Base-by-base conservation (phyloP, 768 basidiomycete species). In the Kwoniella mangroviensis region DNA sequence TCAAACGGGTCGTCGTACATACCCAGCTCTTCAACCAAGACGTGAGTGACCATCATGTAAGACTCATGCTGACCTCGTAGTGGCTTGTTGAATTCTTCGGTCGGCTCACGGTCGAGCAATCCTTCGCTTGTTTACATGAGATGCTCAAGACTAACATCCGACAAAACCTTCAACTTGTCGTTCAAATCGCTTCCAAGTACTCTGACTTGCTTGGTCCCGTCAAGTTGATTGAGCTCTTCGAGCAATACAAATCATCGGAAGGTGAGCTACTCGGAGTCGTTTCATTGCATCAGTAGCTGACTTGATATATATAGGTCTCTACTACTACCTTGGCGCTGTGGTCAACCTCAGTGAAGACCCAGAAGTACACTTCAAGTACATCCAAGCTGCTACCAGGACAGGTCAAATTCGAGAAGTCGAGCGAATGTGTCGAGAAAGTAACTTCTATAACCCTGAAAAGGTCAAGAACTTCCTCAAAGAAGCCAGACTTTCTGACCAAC, bases 381-480 rank as follows among this genome's bases (percentile, higher is more conserved):
- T 99, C 80, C 96, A 98, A 81, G 97, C 97, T 28, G 97, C 97
- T 6, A 96, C 94, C 1, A 90, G 96, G 28, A 99, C 97, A 34
- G 95, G 96, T 52, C 97, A 98, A 82, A 94, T 99, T 75, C 91
- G 97, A 59, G 97, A 99, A 83, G 97, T 99, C 67, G 97, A 99
- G 85, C 94, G 97, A 56, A 96, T 99, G 79, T 98, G 95, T 82
- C 88, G 97, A 64, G 97, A 99, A 85, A 94, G 92, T 84, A 98
- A 98, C 85, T 87, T 86, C 85, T 98, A 98, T 88, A 98, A 95
- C 84, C 93, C 97, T 1, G 97, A 99, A 86, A 99, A 99, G 85
- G 97, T 98, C 88, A 98, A 99, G 88, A 99, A 99, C 85, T 98
- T 98, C 90, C 89, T 98, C 83, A 98, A 98, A 84, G 97, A 99